These are phyloP conservation scores for Fraxinus angustifolia DNA, from an alignment of 305 asterid species.

Conservation along the genomic window DNA sequence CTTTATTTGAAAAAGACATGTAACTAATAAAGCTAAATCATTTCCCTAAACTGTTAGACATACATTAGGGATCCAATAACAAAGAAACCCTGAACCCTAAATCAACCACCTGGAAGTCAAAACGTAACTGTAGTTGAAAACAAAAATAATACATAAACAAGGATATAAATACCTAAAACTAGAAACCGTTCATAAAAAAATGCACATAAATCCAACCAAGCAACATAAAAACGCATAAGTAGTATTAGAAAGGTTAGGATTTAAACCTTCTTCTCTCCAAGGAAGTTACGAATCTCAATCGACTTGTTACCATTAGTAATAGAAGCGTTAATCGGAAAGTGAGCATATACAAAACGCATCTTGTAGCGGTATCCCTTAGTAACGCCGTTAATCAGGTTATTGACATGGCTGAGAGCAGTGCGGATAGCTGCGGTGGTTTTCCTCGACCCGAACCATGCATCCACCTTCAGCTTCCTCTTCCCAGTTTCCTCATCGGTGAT, in stretches of 20 bases:
- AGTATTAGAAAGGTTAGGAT: neutral
- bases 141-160: neutral
- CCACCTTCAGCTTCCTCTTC: constrained; percentile 49
- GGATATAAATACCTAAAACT: neutral
- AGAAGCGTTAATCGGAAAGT: constrained; percentile 62
- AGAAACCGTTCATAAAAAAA: neutral
- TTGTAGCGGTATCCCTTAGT: constrained; percentile 61
- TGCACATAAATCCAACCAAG: neutral
- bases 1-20: neutral
- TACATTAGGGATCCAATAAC: neutral
- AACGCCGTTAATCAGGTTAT: constrained; percentile 50
- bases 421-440: constrained; percentile 57
- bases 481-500: constrained; percentile 50
- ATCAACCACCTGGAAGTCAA: neutral
- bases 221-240: neutral
- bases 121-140: neutral
- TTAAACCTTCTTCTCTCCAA: constrained; percentile 57
- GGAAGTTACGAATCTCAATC: constrained; percentile 66
- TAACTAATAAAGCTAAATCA: neutral
- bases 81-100: neutral
- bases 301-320: constrained; percentile 34
- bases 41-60: neutral
- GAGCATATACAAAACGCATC: constrained; percentile 68
- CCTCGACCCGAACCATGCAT: constrained; percentile 61
- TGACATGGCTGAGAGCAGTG: constrained; percentile 62